Percentiles rank a stretch among this genome's conserved stretches.
These are phyloP conservation scores for Lichtheimia ramosa DNA, from an alignment of 371 early-diverging fungal genomes.

Conservation along the genomic window DNA sequence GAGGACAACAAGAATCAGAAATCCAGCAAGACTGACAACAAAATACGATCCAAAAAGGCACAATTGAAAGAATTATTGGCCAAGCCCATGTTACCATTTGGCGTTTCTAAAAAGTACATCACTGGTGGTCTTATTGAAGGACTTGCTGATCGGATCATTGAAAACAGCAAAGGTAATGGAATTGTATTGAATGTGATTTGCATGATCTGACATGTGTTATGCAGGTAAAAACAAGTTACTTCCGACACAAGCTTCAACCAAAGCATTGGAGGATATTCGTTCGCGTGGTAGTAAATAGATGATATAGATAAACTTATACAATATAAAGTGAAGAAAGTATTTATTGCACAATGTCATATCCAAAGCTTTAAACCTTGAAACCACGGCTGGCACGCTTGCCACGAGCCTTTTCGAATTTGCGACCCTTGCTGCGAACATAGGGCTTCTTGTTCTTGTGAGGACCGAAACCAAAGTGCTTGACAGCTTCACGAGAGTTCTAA, in stretches of 20 bases:
- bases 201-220: no score
- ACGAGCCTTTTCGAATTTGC: slow-evolving; percentile 99
- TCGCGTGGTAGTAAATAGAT: not conserved
- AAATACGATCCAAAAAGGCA: slow-evolving; percentile 54
- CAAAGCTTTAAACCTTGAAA: slow-evolving; percentile 77
- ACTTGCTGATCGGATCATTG: slow-evolving; percentile 62
- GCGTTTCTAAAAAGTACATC: slow-evolving; percentile 71
- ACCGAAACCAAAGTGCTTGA: slow-evolving; percentile 84
- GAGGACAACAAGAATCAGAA: slow-evolving; percentile 37
- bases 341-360: not conserved
- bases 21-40: slow-evolving; percentile 25
- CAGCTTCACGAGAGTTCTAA: slow-evolving; percentile 87
- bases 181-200: no score
- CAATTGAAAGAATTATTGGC: slow-evolving; percentile 62
- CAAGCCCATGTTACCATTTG: slow-evolving; percentile 71
- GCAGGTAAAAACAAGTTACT: slow-evolving; percentile 3
- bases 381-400: slow-evolving; percentile 97
- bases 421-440: slow-evolving; percentile 97
- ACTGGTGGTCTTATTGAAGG: slow-evolving; percentile 69
- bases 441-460: slow-evolving; percentile 87
- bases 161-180: slow-evolving; percentile 27
- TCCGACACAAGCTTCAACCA: slow-evolving; percentile 17
- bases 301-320: no score
- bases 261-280: slow-evolving; percentile 15
- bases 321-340: not conserved